Evolutionary conservation across 768 basidiomycete genomes (phyloP).

Genomic region (Panaeolus cyanescens): DNA sequence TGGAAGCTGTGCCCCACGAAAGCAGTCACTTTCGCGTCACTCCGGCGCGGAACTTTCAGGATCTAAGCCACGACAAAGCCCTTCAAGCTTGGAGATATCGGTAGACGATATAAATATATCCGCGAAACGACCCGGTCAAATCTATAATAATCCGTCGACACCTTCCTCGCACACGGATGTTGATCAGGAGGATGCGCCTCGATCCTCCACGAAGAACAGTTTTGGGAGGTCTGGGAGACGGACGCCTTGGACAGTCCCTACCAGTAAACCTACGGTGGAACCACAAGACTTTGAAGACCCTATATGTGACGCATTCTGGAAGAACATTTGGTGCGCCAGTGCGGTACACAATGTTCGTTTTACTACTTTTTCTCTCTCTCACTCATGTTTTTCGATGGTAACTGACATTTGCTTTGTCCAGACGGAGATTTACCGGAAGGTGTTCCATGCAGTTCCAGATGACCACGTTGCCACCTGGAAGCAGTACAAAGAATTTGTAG

Average conservation of each 20-base stretch:
- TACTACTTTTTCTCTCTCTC: constrained; percentile 3
- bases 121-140: not conserved
- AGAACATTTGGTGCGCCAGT: constrained; percentile 82
- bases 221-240: constrained; percentile 50
- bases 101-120: not conserved
- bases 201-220: constrained; percentile 42
- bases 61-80: constrained; percentile 35
- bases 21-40: not conserved
- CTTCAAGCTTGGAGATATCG: constrained; percentile 39
- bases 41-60: not conserved
- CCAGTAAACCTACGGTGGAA: constrained; percentile 70
- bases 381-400: constrained; percentile 14
- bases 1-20: not conserved
- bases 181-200: not conserved
- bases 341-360: constrained; percentile 84
- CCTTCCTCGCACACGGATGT: constrained; percentile 36
- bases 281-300: constrained; percentile 88
- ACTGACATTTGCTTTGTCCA: constrained; percentile 29
- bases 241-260: constrained; percentile 59
- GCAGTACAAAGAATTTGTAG: constrained; percentile 84
- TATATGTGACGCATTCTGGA: constrained; percentile 86
- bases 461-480: constrained; percentile 95
- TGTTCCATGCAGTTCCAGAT: constrained; percentile 93
- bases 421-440: constrained; percentile 96
- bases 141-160: constrained; percentile 35